phyloP scores from a whole-genome alignment of 1,139 yeast species.

The Meyerozyma elateridarum region DNA sequence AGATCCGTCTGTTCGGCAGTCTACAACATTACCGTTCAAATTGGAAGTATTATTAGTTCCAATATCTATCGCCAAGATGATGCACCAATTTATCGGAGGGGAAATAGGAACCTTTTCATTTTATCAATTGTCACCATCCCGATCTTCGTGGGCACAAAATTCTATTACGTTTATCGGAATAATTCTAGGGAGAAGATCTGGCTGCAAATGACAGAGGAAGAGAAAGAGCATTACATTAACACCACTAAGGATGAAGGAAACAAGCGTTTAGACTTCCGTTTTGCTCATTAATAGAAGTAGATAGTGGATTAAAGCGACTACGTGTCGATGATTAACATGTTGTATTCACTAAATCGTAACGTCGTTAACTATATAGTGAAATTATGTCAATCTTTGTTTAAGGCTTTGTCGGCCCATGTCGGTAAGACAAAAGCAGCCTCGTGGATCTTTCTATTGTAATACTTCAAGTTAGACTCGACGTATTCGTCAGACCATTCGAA shows the following conservation, averaged over 20 bases:
- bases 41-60: background rate
- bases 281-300: conserved; percentile 9
- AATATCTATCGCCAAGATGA: conserved; percentile 30
- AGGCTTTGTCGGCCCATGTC: conserved; percentile 62
- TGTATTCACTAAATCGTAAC: conserved; percentile 4
- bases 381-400: conserved; percentile 17
- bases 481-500: conserved; percentile 53
- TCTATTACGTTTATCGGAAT: conserved; percentile 13
- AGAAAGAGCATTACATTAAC: conserved; percentile 10
- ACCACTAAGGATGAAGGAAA: conserved; percentile 13
- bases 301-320: too few relatives aligned
- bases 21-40: conserved; percentile 54
- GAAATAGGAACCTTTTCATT: conserved; percentile 36
- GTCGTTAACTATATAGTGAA: background rate
- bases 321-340: too few relatives aligned
- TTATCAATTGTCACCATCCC: conserved; percentile 29
- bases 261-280: conserved; percentile 14
- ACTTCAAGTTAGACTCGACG: conserved; percentile 63
- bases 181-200: conserved; percentile 9
- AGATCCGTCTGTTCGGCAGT: conserved; percentile 60
- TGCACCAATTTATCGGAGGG: conserved; percentile 53
- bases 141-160: conserved; percentile 9
- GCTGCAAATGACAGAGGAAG: conserved; percentile 11
- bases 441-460: conserved; percentile 77
- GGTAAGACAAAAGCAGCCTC: conserved; percentile 85